Evolutionary conservation across 1,284 basidiomycete genomes (phyloP).

Genomic region (Mycena citricolor): DNA sequence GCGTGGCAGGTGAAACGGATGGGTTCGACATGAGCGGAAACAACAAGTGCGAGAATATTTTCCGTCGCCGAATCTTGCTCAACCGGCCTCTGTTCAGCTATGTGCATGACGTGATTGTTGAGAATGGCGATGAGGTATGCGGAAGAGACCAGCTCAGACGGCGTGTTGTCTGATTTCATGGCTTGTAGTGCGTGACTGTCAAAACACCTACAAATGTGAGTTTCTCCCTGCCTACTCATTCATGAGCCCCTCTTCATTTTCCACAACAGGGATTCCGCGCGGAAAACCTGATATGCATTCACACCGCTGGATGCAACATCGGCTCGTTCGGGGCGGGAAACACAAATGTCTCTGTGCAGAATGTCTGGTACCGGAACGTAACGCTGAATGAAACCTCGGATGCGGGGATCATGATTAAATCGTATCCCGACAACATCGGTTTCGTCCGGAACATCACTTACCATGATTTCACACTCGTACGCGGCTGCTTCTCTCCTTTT

Average conservation of each 20-base stretch:
- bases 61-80: neutral
- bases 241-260: no score
- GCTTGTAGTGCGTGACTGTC: constrained; percentile 27
- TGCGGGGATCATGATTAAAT: constrained; percentile 25
- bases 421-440: constrained; percentile 25
- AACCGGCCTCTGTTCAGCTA: constrained; percentile 20
- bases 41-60: constrained; percentile 12
- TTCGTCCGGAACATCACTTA: constrained; percentile 25
- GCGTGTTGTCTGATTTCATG: neutral
- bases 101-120: constrained; percentile 26
- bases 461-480: no score
- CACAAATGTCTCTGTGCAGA: constrained; percentile 20
- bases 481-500: no score
- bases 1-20: constrained; percentile 5
- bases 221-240: neutral
- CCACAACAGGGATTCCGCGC: constrained; percentile 26
- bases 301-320: constrained; percentile 27
- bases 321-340: constrained; percentile 24
- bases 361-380: constrained; percentile 25
- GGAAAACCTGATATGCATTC: constrained; percentile 23
- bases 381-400: constrained; percentile 25
- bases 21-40: constrained; percentile 17
- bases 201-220: constrained; percentile 26
- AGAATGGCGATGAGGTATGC: constrained; percentile 25
- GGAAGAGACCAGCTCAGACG: no score